These are phyloP conservation scores for Calamus simplicifolius DNA, from an alignment of 176 grass and related monocot species.

Conservation along the genomic window DNA sequence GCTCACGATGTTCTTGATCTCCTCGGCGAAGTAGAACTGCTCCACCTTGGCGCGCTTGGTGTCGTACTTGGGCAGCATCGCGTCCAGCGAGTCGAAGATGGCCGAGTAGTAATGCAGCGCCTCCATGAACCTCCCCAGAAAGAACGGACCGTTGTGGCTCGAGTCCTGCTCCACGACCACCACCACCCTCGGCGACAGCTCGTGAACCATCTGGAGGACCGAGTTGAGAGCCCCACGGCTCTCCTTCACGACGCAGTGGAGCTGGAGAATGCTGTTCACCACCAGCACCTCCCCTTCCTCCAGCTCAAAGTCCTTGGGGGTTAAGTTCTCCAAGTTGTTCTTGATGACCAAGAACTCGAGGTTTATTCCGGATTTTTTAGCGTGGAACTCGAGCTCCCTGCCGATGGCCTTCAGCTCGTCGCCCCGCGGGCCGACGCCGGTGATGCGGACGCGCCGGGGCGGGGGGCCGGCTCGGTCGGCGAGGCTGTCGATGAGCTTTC, in stretches of 20 bases:
- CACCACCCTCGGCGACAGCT: constrained; percentile 36
- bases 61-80: constrained; percentile 49
- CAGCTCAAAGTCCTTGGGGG: constrained; percentile 26
- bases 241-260: constrained; percentile 72
- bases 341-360: constrained; percentile 45
- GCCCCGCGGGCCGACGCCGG: constrained; percentile 23
- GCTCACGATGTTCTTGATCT: constrained; percentile 72
- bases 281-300: constrained; percentile 31
- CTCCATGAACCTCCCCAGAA: constrained; percentile 71
- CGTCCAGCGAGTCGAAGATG: constrained; percentile 65
- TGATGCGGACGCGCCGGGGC: constrained; percentile 37
- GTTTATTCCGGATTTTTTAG: constrained; percentile 15
- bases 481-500: constrained; percentile 39
- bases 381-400: constrained; percentile 29
- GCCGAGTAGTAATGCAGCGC: constrained; percentile 74
- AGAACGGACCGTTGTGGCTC: constrained; percentile 65
- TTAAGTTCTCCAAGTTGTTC: constrained; percentile 41
- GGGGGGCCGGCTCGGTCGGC: constrained; percentile 8
- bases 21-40: constrained; percentile 62
- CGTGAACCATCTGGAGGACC: constrained; percentile 44
- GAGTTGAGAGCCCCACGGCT: constrained; percentile 62
- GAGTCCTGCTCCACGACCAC: constrained; percentile 69
- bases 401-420: constrained; percentile 32
- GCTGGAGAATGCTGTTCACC: constrained; percentile 55
- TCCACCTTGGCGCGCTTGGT: constrained; percentile 42